Conservation (phyloP, 208 protist species). For the Endotrypanum monterogeii region DNA sequence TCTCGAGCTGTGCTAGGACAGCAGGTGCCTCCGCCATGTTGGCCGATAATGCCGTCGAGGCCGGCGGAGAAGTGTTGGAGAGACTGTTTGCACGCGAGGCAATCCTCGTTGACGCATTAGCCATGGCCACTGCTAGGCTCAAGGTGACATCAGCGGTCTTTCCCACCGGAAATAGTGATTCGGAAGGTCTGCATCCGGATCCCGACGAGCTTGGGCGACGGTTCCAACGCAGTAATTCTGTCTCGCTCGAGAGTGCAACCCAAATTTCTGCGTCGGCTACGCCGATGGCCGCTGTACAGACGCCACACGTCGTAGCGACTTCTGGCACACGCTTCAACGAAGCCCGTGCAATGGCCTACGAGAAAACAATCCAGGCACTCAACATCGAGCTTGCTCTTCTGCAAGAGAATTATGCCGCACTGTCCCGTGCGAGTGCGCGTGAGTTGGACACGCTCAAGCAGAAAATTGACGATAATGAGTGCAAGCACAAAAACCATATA, state of each 20-base stretch:
- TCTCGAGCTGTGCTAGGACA: not conserved
- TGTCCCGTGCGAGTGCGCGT: constrained; percentile 14
- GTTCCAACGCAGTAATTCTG: not conserved
- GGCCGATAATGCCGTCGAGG: not conserved
- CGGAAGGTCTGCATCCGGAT: constrained; percentile 9
- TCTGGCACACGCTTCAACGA: constrained; percentile 12
- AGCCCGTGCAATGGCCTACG: constrained; percentile 40
- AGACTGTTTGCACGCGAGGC: constrained; percentile 7
- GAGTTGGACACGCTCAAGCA: constrained; percentile 18
- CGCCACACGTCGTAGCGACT: not conserved
- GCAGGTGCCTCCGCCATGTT: not conserved
- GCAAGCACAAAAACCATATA: constrained; percentile 33
- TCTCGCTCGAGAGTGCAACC: not conserved
- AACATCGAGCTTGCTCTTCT: constrained; percentile 54
- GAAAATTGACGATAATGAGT: constrained; percentile 5
- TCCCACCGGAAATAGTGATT: constrained; percentile 6
- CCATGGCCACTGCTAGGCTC: not conserved
- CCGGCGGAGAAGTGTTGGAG: constrained; percentile 3
- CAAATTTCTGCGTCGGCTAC: not conserved
- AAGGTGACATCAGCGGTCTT: not conserved
- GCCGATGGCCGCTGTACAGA: not conserved
- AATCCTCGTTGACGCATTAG: constrained; percentile 17
- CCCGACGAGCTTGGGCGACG: constrained; percentile 19
- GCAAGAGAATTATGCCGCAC: constrained; percentile 33
- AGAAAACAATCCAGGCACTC: constrained; percentile 54